These are phyloP conservation scores for Spencermartinsiella europaea DNA, from an alignment of 805 yeast genomes.

Conservation along the genomic window DNA sequence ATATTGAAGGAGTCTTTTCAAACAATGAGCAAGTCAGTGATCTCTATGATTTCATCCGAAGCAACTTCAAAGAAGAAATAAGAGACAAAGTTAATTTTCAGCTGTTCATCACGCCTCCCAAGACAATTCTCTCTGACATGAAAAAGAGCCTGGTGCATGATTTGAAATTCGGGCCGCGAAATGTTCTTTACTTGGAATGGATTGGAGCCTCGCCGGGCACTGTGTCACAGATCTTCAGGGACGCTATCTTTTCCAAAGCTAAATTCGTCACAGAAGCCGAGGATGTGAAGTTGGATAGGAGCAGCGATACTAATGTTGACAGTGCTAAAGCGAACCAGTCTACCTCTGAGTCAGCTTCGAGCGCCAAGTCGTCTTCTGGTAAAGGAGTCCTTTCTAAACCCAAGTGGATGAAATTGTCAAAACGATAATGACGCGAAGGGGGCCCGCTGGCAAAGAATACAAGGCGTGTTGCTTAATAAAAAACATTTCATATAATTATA, in stretches of 20 bases:
- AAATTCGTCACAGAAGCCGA: slow-evolving; percentile 32
- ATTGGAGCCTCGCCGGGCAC: slow-evolving; percentile 1
- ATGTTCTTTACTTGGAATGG: slow-evolving; percentile 38
- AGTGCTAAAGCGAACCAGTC: neutral
- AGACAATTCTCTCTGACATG: slow-evolving; percentile 31
- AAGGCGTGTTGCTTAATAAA: too few relatives aligned
- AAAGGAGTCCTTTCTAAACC: slow-evolving; percentile 7
- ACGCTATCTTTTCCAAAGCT: slow-evolving; percentile 28
- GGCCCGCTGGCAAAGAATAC: too few relatives aligned
- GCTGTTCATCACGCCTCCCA: slow-evolving; percentile 48
- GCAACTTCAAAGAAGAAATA: slow-evolving; percentile 26
- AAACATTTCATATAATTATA: neutral
- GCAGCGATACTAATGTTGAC: neutral
- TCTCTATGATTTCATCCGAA: slow-evolving; percentile 31
- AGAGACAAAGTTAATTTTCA: slow-evolving; percentile 30
- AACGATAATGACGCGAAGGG: too few relatives aligned
- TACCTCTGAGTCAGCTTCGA: neutral
- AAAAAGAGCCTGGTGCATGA: slow-evolving; percentile 34
- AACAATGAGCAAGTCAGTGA: slow-evolving; percentile 40
- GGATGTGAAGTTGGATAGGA: slow-evolving; percentile 19
- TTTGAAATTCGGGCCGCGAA: slow-evolving; percentile 43
- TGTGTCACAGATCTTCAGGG: slow-evolving; percentile 9
- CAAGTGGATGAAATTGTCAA: slow-evolving; percentile 18
- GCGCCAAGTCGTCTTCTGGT: neutral
- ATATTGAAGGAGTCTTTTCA: slow-evolving; percentile 46